Conservation (phyloP, 2,329 filamentous ascomycete species). For the Pyrenophora tritici-repentis region DNA sequence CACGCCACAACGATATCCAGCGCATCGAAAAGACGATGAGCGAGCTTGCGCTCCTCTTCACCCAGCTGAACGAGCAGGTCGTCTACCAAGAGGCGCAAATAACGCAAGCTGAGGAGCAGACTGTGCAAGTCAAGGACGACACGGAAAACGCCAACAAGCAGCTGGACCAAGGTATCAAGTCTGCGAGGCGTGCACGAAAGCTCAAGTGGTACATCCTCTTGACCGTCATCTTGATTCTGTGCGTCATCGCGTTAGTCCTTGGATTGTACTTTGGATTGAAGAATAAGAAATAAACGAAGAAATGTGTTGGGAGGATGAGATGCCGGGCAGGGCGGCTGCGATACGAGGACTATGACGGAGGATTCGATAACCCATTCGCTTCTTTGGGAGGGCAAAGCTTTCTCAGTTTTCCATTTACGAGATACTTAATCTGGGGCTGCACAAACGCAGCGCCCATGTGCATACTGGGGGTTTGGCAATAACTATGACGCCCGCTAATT, state of each 20-base stretch:
- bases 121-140: slow-evolving; percentile 67
- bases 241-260: slow-evolving; percentile 56
- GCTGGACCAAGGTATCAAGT: slow-evolving; percentile 69
- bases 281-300: slow-evolving; percentile 16
- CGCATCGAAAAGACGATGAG: slow-evolving; percentile 76
- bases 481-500: background rate
- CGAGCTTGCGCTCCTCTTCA: slow-evolving; percentile 72
- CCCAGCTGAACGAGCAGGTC: slow-evolving; percentile 74
- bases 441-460: slow-evolving; percentile 1
- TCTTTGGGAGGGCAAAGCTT: background rate
- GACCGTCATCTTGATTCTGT: slow-evolving; percentile 56
- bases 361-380: background rate
- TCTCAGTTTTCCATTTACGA: background rate
- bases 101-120: slow-evolving; percentile 66
- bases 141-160: slow-evolving; percentile 72
- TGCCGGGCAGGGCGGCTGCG: background rate
- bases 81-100: slow-evolving; percentile 72
- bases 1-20: slow-evolving; percentile 81
- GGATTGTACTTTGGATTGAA: slow-evolving; percentile 55
- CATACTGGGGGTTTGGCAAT: background rate
- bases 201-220: slow-evolving; percentile 82
- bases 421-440: slow-evolving; percentile 8
- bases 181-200: slow-evolving; percentile 69
- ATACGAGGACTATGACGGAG: slow-evolving; percentile 1
- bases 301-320: background rate